Evolutionary conservation across 2,329 filamentous ascomycete species (phyloP).

Genomic region (Colletotrichum orbiculare): DNA sequence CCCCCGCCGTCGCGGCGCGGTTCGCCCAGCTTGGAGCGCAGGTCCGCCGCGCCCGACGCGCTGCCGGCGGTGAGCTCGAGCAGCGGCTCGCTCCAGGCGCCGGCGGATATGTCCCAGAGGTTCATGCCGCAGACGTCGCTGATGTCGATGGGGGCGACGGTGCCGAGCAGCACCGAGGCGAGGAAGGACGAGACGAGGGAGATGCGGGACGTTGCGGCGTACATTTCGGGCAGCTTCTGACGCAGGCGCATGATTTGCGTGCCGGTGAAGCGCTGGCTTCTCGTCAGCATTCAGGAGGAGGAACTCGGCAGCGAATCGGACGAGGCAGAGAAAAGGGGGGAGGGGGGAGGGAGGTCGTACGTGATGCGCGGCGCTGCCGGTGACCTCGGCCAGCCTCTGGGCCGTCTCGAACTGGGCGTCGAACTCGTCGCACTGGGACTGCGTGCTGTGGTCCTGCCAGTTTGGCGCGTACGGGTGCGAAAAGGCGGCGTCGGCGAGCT

Average conservation of each 20-base stretch:
- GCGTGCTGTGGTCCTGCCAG: slow-evolving; percentile 98
- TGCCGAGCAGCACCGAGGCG: slow-evolving; percentile 87
- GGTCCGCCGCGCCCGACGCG: slow-evolving; percentile 63
- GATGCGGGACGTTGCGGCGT: slow-evolving; percentile 83
- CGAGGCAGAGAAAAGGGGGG: not conserved
- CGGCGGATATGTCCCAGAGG: slow-evolving; percentile 86
- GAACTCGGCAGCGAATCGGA: not conserved
- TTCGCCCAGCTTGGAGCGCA: slow-evolving; percentile 82
- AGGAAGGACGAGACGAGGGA: slow-evolving; percentile 96
- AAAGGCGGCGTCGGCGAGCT: slow-evolving; percentile 75
- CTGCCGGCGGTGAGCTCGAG: slow-evolving; percentile 79
- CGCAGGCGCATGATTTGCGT: slow-evolving; percentile 93
- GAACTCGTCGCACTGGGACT: slow-evolving; percentile 90
- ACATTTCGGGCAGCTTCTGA: slow-evolving; percentile 82
- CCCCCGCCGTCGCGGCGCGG: slow-evolving; percentile 84
- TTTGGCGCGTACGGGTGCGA: slow-evolving; percentile 91
- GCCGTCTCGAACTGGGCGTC: slow-evolving; percentile 76
- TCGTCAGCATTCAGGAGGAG: slow-evolving; percentile 12
- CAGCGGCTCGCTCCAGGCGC: slow-evolving; percentile 79
- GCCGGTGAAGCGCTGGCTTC: slow-evolving; percentile 86
- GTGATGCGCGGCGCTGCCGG: slow-evolving; percentile 95
- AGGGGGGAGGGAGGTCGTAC: slow-evolving; percentile 60
- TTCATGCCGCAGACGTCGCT: slow-evolving; percentile 97
- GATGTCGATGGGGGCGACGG: slow-evolving; percentile 89
- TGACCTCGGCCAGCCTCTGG: slow-evolving; percentile 78